phyloP scores from a whole-genome alignment of 1,139 yeast genomes.

The Protomyces arabidopsidicola region DNA sequence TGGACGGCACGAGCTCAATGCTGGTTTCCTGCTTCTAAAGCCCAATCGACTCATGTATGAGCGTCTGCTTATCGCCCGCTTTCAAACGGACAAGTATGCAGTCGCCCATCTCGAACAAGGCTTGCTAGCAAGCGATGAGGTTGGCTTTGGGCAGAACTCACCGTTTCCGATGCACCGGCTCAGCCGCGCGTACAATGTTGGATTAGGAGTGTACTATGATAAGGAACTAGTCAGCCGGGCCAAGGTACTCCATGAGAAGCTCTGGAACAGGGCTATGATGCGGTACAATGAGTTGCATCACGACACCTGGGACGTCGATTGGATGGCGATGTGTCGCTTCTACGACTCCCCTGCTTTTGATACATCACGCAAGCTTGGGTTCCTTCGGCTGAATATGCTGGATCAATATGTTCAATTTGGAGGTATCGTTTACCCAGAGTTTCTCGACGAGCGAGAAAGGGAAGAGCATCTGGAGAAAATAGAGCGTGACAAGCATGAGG shows the following conservation, averaged over 20 bases:
- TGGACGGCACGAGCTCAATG: constrained; percentile 7
- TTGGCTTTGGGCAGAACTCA: constrained; percentile 3
- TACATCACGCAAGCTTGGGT: constrained; percentile 13
- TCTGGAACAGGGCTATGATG: constrained; percentile 11
- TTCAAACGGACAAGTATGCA: constrained; percentile 5
- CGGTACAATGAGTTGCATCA: background rate
- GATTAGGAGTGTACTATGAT: constrained; percentile 1
- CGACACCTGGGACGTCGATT: constrained; percentile 9
- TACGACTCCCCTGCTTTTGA: constrained; percentile 6
- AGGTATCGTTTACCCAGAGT: background rate
- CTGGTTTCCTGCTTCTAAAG: constrained; percentile 6
- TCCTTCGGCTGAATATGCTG: background rate
- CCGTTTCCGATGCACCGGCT: constrained; percentile 5
- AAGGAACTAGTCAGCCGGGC: background rate
- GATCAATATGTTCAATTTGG: background rate
- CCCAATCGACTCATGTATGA: constrained; percentile 12
- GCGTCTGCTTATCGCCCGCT: background rate
- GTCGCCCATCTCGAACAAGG: constrained; percentile 10
- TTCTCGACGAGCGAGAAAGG: background rate
- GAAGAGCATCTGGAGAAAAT: background rate
- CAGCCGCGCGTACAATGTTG: constrained; percentile 7
- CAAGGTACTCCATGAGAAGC: constrained; percentile 11
- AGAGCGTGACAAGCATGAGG: background rate
- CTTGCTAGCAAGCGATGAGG: constrained; percentile 2
- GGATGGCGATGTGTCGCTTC: constrained; percentile 11